Conservation (phyloP, 352 stramenopile genomes). For the Pythium apleroticum region DNA sequence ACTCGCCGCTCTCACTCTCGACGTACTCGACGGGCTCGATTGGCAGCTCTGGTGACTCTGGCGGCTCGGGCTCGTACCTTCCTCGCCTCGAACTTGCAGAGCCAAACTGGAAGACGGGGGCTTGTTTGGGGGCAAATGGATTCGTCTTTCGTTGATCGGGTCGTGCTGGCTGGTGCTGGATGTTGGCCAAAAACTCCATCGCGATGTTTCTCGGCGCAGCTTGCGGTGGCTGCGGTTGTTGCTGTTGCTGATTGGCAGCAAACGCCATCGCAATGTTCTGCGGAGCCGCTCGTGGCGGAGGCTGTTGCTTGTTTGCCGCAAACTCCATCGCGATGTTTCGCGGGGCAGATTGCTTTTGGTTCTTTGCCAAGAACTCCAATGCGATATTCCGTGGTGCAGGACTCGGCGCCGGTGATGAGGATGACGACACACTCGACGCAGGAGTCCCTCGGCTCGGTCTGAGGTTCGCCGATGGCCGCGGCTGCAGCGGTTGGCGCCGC, state of each 20-base stretch:
- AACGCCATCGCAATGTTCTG: slow-evolving; percentile 20
- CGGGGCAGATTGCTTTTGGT: slow-evolving; percentile 6
- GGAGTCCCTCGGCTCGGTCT: neutral
- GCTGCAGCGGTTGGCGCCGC: slow-evolving; percentile 5
- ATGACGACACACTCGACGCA: neutral
- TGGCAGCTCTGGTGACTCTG: slow-evolving; percentile 20
- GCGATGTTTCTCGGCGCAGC: slow-evolving; percentile 7
- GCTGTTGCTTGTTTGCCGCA: slow-evolving; percentile 3
- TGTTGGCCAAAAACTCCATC: slow-evolving; percentile 8
- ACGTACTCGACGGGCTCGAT: slow-evolving; percentile 58
- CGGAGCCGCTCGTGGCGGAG: neutral
- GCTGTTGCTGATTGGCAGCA: slow-evolving; percentile 1
- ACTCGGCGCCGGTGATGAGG: neutral
- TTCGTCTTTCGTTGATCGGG: neutral
- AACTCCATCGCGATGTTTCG: slow-evolving; percentile 23
- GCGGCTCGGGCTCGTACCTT: slow-evolving; percentile 17
- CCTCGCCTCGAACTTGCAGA: neutral
- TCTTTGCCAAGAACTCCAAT: slow-evolving; percentile 1
- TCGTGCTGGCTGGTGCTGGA: slow-evolving; percentile 2
- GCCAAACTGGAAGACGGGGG: slow-evolving; percentile 6
- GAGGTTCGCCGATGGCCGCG: neutral
- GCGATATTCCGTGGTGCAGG: slow-evolving; percentile 5
- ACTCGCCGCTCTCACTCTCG: slow-evolving; percentile 59
- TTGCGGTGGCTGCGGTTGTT: slow-evolving; percentile 10
- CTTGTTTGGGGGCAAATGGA: neutral